Base-by-base conservation (phyloP, 345 rosid genomes). In the Microcos paniculata region DNA sequence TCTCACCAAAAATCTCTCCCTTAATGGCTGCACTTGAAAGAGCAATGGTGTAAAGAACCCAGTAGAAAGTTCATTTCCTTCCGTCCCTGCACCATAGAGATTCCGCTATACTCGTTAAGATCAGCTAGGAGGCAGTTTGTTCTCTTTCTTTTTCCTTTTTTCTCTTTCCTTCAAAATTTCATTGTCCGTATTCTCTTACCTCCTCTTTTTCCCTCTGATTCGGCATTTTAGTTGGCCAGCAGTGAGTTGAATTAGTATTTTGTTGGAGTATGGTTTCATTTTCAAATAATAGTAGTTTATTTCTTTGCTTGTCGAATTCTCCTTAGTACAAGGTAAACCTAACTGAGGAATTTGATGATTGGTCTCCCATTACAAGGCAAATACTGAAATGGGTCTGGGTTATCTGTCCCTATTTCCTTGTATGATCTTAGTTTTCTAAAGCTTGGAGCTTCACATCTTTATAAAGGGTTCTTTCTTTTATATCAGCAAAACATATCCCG, bases 1-100 rank as follows among this genome's bases (percentile, higher is more conserved):
- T 73, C 86, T 74, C 33, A 85, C 94, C 3, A 85, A 82, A 79
- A 89, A 89, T 68, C 93, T 92, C 74, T 83, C 87, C 52, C 84
- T 92, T 43, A 81, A 75, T 57, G 71, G 80, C 73, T 74, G 63
- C 85, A 64, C 57, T 13, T 62, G 45, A 45, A 85, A 77, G 82
- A 78, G 48, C 10, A 63, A 51, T 53, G 21, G 70, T 45, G 28
- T 79, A 63, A 88, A 80, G 78, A 82, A 80, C 51, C 43, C 74
- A 3, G 58, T 71, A 8, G 76, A 75, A 35, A 78, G 45, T 26
- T 28, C 72, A 11, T 30, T 69, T 33, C 69, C 83, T 62, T 30
- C 80, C 0, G 76, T 71, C 67, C 51, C 76, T 9, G 70, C 85
- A 26, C 81, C 85, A 10, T 80, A 79, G 70, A 40, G 33, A 30